Evolutionary conservation across 768 basidiomycete species (phyloP).

Genomic region (Paxillus rubicundulus): DNA sequence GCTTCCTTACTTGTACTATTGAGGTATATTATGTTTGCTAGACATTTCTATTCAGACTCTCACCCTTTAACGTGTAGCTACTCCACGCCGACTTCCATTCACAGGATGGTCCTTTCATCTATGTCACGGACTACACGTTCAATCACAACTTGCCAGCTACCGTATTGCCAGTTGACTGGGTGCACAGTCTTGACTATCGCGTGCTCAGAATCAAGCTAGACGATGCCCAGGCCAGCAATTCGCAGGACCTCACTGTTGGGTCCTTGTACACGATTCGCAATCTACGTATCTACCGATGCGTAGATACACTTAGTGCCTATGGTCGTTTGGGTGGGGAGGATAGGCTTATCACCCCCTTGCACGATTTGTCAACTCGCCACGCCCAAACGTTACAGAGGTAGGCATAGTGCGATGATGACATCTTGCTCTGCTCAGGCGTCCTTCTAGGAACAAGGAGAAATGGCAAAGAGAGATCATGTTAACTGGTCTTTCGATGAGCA

Average conservation of each 20-base stretch:
- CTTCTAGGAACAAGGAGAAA: conserved; percentile 34
- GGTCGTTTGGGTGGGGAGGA: conserved; percentile 31
- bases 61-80: conserved; percentile 36
- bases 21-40: conserved; percentile 41
- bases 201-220: conserved; percentile 52
- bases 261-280: conserved; percentile 49
- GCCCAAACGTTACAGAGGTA: conserved; percentile 22
- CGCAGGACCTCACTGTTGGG: conserved; percentile 39
- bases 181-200: conserved; percentile 44
- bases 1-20: conserved; percentile 54
- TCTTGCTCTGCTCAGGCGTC: neutral
- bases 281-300: conserved; percentile 44
- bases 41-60: neutral
- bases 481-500: conserved; percentile 1
- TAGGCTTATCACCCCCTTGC: conserved; percentile 17
- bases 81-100: conserved; percentile 39
- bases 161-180: conserved; percentile 35
- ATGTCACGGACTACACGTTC: conserved; percentile 65
- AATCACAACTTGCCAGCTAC: conserved; percentile 42
- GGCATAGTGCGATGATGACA: neutral
- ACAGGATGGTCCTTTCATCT: conserved; percentile 40
- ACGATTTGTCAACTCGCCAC: conserved; percentile 16
- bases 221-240: conserved; percentile 45
- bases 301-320: conserved; percentile 5
- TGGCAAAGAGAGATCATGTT: conserved; percentile 26